Percentiles rank a stretch among this genome's conserved stretches.
phyloP scores from a whole-genome alignment of 768 basidiomycete species.

The Pulveroboletus sp. region DNA sequence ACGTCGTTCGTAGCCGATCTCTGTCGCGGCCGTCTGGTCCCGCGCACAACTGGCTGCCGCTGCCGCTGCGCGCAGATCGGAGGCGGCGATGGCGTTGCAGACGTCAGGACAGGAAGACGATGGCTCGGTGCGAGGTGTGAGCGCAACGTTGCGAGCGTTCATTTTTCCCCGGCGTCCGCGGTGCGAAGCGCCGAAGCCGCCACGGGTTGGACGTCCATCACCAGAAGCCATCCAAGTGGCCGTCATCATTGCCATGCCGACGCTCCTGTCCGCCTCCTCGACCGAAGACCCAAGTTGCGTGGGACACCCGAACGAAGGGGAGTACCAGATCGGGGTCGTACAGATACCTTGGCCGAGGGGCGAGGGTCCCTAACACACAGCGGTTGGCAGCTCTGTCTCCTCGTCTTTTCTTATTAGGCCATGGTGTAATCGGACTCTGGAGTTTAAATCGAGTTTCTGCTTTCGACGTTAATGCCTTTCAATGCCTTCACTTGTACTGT shows the following conservation, averaged over 20 bases:
- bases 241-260: slow-evolving; percentile 48
- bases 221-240: slow-evolving; percentile 36
- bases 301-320: slow-evolving; percentile 20
- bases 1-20: slow-evolving; percentile 17
- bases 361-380: slow-evolving; percentile 7
- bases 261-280: background rate
- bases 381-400: background rate
- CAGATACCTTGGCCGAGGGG: slow-evolving; percentile 33
- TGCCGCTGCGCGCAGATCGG: background rate
- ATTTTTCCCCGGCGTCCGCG: slow-evolving; percentile 4
- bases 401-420: background rate
- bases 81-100: background rate
- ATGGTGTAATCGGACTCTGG: background rate
- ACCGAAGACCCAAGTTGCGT: background rate
- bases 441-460: background rate
- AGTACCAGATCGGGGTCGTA: slow-evolving; percentile 45
- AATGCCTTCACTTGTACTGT: background rate
- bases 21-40: slow-evolving; percentile 20
- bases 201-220: slow-evolving; percentile 7
- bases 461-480: background rate
- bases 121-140: background rate
- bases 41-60: background rate
- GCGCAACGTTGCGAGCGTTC: slow-evolving; percentile 6
- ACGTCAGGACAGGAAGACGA: background rate
- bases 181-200: slow-evolving; percentile 6